Base-by-base conservation (phyloP, 2,329 filamentous ascomycete species). In the Colletotrichum sansevieriae region DNA sequence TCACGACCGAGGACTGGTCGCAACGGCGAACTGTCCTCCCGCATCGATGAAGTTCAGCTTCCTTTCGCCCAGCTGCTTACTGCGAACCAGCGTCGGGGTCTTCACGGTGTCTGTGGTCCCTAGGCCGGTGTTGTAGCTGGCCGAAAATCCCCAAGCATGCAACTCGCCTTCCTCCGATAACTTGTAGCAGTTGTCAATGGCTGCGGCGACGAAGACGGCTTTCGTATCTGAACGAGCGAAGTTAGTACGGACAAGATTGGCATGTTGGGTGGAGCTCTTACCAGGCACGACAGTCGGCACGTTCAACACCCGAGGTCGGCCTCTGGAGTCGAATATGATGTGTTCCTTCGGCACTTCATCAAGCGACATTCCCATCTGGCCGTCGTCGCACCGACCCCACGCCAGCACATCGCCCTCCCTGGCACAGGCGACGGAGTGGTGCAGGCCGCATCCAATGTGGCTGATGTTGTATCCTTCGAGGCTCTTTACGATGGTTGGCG, bases 291-390 rank as follows among this genome's bases (percentile, higher is more conserved):
- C 51, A 10, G 79, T 81, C 9, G 76, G 75, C 33, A 71, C 52
- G 1, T 85, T 84, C 5, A 95, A 81, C 68, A 94, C 93, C 64
- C 91, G 88, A 9, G 91, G 85, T 47, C 85, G 85, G 55, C 83
- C 86, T 68, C 87, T 83, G 70, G 88, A 85, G 72, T 93, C 91
- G 64, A 86, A 86, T 71, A 91, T 87, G 58, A 91, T 78, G 35
- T 87, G 81, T 0, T 90, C 85, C 68, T 80, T 74, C 13, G 76
- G 75, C 18, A 83, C 75, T 18, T 85, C 81, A 4, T 85, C 82
- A 10, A 91, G 75, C 63, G 87, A 83, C 47, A 91, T 78, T 41
- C 90, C 90, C 60, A 84, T 80, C 71, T 87, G 84, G 63, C 79
- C 79, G 8, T 81, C 83, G 65, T 89, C 86, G 5, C 85, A 79